Percentiles rank a stretch among this genome's conserved stretches.
These are phyloP conservation scores for Wallacemonas rigidus DNA, from an alignment of 208 protist species.

Conservation along the genomic window DNA sequence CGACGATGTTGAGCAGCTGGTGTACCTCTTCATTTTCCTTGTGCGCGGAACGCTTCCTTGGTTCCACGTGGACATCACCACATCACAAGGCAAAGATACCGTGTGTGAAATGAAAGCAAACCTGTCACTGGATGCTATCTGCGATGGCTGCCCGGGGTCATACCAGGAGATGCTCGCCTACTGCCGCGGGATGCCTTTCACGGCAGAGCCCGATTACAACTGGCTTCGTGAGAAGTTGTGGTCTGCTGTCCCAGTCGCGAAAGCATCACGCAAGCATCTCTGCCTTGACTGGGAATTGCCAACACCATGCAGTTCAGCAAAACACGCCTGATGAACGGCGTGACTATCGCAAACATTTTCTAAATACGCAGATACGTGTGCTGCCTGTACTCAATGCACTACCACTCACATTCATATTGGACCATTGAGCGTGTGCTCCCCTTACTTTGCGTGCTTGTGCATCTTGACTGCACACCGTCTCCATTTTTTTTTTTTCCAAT, in stretches of 20 bases:
- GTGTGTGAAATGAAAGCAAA: slow-evolving; percentile 68
- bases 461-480: slow-evolving; percentile 11
- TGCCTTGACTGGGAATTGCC: slow-evolving; percentile 25
- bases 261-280: not conserved
- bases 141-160: slow-evolving; percentile 61
- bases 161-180: slow-evolving; percentile 76
- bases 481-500: slow-evolving; percentile 23
- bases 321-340: not conserved
- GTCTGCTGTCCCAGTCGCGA: slow-evolving; percentile 3
- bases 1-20: slow-evolving; percentile 91
- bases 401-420: no score
- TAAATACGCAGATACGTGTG: no score
- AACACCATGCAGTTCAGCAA: not conserved
- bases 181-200: slow-evolving; percentile 65
- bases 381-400: no score
- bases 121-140: slow-evolving; percentile 57
- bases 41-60: slow-evolving; percentile 94
- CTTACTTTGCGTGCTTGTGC: not conserved
- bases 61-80: slow-evolving; percentile 90
- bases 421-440: not conserved
- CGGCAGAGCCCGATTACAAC: slow-evolving; percentile 71
- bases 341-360: no score
- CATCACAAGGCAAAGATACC: slow-evolving; percentile 71
- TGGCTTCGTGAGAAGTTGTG: slow-evolving; percentile 11
- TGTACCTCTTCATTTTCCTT: slow-evolving; percentile 96